These are phyloP conservation scores for Celoporthe dispersa DNA, from an alignment of 2,329 filamentous ascomycete genomes.

Conservation along the genomic window DNA sequence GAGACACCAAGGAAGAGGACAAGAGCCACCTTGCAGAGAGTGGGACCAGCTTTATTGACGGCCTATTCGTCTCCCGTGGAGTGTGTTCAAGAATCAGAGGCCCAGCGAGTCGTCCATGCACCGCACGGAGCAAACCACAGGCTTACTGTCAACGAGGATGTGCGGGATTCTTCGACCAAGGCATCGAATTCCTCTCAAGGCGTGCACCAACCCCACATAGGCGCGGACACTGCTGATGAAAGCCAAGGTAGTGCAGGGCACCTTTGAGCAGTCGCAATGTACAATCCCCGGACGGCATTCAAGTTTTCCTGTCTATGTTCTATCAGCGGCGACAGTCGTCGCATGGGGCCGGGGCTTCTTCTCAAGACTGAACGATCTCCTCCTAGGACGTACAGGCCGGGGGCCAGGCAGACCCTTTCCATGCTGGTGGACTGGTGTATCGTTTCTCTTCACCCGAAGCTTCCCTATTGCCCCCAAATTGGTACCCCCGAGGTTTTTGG, in stretches of 20 bases:
- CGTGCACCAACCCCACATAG: not conserved
- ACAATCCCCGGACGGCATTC: slow-evolving; percentile 1
- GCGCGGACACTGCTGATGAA: not conserved
- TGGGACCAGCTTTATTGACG: not conserved
- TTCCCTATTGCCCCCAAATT: not conserved
- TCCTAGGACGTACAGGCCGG: not conserved
- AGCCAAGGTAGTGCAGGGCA: not conserved
- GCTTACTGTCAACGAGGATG: too few relatives aligned
- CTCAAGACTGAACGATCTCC: not conserved
- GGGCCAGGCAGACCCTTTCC: not conserved
- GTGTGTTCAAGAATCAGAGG: not conserved
- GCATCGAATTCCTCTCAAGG: slow-evolving; percentile 4
- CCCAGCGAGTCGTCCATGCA: not conserved
- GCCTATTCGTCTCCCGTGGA: not conserved
- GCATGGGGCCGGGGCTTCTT: not conserved
- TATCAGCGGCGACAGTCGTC: slow-evolving; percentile 20
- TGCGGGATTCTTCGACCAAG: not conserved
- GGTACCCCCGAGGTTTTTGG: not conserved
- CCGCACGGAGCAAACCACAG: slow-evolving; percentile 11
- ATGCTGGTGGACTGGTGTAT: not conserved
- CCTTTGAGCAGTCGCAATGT: not conserved
- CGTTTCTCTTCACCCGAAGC: not conserved
- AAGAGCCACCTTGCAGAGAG: not conserved
- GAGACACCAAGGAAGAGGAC: slow-evolving; percentile 4
- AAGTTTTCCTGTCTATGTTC: slow-evolving; percentile 21